A percentile compares a stretch with the other conserved stretches of the same genome.
phyloP scores from a whole-genome alignment of 2,329 filamentous ascomycete species.

The Aspergillus glaucus region DNA sequence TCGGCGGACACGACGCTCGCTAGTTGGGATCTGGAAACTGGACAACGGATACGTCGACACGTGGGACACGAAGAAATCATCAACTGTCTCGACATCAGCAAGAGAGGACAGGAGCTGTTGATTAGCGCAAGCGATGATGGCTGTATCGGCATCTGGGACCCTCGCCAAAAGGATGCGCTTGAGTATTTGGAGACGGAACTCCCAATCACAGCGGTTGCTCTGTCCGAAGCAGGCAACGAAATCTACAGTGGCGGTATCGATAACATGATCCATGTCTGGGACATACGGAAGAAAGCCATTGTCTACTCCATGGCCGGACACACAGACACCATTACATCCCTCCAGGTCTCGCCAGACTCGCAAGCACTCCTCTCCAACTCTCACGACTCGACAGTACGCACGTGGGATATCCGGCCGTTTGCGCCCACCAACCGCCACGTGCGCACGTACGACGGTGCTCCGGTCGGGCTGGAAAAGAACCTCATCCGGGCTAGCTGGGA shows the following conservation, averaged over 20 bases:
- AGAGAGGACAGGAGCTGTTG: slow-evolving; percentile 81
- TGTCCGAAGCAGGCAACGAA: slow-evolving; percentile 93
- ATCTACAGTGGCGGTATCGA: slow-evolving; percentile 93
- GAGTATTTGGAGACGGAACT: slow-evolving; percentile 88
- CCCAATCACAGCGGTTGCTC: slow-evolving; percentile 80
- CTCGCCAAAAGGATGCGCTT: slow-evolving; percentile 77
- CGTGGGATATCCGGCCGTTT: slow-evolving; percentile 95
- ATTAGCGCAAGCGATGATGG: slow-evolving; percentile 92
- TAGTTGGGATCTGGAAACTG: slow-evolving; percentile 90
- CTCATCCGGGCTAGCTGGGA: slow-evolving; percentile 88
- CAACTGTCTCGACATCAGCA: slow-evolving; percentile 83
- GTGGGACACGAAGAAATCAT: slow-evolving; percentile 93
- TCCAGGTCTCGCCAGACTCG: slow-evolving; percentile 86
- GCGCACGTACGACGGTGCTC: slow-evolving; percentile 86
- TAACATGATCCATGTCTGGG: slow-evolving; percentile 96
- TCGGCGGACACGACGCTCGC: slow-evolving; percentile 90
- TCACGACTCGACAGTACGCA: slow-evolving; percentile 88
- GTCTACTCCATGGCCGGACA: slow-evolving; percentile 86
- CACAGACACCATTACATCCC: slow-evolving; percentile 82
- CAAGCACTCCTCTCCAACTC: slow-evolving; percentile 86
- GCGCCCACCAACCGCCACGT: slow-evolving; percentile 81
- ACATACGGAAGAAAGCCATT: slow-evolving; percentile 82
- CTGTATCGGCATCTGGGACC: slow-evolving; percentile 92
- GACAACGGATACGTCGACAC: slow-evolving; percentile 85
- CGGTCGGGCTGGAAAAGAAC: slow-evolving; percentile 83